These are phyloP conservation scores for Spatholobus suberectus DNA, from an alignment of 306 rosid species.

Conservation along the genomic window DNA sequence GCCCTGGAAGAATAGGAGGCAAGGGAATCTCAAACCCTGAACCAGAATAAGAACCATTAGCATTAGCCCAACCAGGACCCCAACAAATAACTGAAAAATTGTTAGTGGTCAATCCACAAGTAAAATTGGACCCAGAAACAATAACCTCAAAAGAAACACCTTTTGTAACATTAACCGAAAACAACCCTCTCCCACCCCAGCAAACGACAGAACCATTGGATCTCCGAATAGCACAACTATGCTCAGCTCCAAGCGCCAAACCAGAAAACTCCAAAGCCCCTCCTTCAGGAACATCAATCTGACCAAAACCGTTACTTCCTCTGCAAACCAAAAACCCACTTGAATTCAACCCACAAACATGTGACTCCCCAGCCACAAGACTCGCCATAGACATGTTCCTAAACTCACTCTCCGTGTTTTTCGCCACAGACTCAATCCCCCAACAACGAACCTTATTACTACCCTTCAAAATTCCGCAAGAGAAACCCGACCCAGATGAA, in stretches of 20 bases:
- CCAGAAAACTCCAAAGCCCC: slow-evolving; percentile 53
- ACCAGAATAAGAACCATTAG: too few relatives aligned
- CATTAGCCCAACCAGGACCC: slow-evolving; percentile 82
- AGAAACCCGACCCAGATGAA: slow-evolving; percentile 84
- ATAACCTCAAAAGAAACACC: slow-evolving; percentile 64
- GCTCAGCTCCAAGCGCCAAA: slow-evolving; percentile 72
- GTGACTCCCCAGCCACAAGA: slow-evolving; percentile 73
- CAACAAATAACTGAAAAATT: slow-evolving; percentile 80
- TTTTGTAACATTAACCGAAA: slow-evolving; percentile 39
- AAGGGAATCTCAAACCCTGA: slow-evolving; percentile 49
- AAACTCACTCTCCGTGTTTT: slow-evolving; percentile 52
- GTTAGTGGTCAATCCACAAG: slow-evolving; percentile 68
- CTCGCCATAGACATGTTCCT: slow-evolving; percentile 59
- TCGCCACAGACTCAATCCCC: slow-evolving; percentile 55
- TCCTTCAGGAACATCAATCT: slow-evolving; percentile 60
- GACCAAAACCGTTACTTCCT: slow-evolving; percentile 75
- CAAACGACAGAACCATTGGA: slow-evolving; percentile 71
- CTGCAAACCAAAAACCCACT: slow-evolving; percentile 65
- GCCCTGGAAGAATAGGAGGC: slow-evolving; percentile 82
- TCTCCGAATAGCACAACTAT: slow-evolving; percentile 73
- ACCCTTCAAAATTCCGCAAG: slow-evolving; percentile 70
- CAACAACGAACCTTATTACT: slow-evolving; percentile 60
- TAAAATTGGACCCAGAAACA: slow-evolving; percentile 73
- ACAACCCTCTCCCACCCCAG: slow-evolving; percentile 76
- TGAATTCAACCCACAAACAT: slow-evolving; percentile 76